These are phyloP conservation scores for Oidium heveae DNA, from an alignment of 2,329 filamentous ascomycete species.

Conservation along the genomic window DNA sequence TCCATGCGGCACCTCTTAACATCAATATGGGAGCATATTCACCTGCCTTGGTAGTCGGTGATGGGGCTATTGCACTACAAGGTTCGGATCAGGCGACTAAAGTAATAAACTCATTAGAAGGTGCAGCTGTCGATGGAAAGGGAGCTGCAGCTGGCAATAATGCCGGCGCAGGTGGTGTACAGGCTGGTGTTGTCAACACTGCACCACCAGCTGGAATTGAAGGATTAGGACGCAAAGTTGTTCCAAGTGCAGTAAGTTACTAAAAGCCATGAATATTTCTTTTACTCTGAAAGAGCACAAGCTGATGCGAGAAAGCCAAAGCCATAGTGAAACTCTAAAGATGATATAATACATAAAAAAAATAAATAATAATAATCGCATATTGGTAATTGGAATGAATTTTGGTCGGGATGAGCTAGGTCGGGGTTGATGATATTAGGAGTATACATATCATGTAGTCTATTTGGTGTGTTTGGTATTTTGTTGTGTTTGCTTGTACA, in stretches of 20 bases:
- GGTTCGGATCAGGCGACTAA: slow-evolving; percentile 2
- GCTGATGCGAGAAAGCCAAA: no score
- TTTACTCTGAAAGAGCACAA: no score
- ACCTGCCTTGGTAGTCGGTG: slow-evolving; percentile 8
- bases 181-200: background rate
- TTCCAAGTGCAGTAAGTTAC: background rate
- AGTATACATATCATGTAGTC: no score
- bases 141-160: background rate
- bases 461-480: no score
- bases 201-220: background rate
- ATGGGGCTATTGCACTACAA: slow-evolving; percentile 7
- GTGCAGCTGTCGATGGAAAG: slow-evolving; percentile 1
- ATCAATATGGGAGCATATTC: slow-evolving; percentile 8
- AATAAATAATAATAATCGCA: no score
- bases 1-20: slow-evolving; percentile 5
- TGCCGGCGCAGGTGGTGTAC: background rate
- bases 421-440: no score
- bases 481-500: no score
- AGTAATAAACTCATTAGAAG: slow-evolving; percentile 4
- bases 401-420: no score
- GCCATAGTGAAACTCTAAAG: no score
- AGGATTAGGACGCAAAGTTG: background rate
- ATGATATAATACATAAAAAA: no score
- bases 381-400: no score
- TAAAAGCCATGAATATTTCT: background rate